Percentiles rank a stretch among this genome's conserved stretches.
Conservation (phyloP, 495 filamentous ascomycete genomes). For the Hypoxylon crocopeplum region DNA sequence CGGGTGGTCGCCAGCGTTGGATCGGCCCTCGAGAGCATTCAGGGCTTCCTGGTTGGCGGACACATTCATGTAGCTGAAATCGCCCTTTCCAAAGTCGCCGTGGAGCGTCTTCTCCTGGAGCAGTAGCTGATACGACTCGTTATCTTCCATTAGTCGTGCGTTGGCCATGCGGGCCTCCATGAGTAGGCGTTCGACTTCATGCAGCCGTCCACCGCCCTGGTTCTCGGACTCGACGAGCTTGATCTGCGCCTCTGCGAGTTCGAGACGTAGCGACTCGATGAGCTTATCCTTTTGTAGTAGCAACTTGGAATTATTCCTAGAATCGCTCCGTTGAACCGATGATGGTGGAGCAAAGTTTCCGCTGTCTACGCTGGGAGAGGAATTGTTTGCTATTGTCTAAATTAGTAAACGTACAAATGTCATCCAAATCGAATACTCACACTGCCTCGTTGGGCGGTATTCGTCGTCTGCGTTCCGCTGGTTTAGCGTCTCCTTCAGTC, state of each 20-base stretch:
- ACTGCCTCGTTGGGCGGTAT: conserved; percentile 69
- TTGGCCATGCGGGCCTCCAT: conserved; percentile 93
- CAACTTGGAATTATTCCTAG: conserved; percentile 84
- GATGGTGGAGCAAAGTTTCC: conserved; percentile 90
- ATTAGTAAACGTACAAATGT: conserved; percentile 26
- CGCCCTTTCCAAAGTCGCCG: conserved; percentile 86
- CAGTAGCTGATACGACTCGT: conserved; percentile 95
- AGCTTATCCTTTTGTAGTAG: conserved; percentile 94
- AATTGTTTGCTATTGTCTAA: conserved; percentile 53
- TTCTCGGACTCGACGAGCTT: conserved; percentile 95
- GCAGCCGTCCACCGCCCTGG: conserved; percentile 80
- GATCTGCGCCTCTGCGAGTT: conserved; percentile 93
- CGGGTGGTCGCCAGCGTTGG: conserved; percentile 45
- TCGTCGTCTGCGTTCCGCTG: conserved; percentile 75
- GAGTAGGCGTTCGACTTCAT: conserved; percentile 85
- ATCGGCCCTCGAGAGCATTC: conserved; percentile 60
- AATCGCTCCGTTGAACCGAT: conserved; percentile 78
- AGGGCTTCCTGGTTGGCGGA: conserved; percentile 62
- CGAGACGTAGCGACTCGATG: conserved; percentile 88
- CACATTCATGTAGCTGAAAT: conserved; percentile 72
- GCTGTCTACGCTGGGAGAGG: conserved; percentile 62
- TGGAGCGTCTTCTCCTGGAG: conserved; percentile 92
- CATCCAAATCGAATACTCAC: conserved; percentile 56
- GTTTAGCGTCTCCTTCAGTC: conserved; percentile 84
- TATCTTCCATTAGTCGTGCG: conserved; percentile 95